Conservation (phyloP, 805 yeast species). For the Pichia nakasei region DNA sequence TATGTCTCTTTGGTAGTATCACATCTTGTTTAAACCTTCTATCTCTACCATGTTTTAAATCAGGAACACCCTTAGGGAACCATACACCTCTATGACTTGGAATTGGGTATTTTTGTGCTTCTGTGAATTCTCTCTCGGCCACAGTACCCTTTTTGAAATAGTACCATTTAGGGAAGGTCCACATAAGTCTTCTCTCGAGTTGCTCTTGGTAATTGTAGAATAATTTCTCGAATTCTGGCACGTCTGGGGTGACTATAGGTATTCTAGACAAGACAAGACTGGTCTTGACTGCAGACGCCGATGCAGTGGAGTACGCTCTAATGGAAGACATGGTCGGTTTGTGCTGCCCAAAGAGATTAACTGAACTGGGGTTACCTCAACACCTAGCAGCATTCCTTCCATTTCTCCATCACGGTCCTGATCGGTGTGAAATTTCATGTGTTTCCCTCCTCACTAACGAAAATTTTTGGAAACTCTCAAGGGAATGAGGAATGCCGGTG, state of each 20-base stretch:
- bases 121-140: constrained; percentile 70
- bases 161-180: constrained; percentile 94
- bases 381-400: too few relatives aligned
- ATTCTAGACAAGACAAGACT: constrained; percentile 48
- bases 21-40: constrained; percentile 74
- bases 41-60: constrained; percentile 81
- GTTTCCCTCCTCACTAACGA: too few relatives aligned
- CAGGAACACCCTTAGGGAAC: constrained; percentile 80
- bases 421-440: too few relatives aligned
- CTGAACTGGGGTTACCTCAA: too few relatives aligned
- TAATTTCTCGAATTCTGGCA: constrained; percentile 59
- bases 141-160: constrained; percentile 87
- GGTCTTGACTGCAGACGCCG: constrained; percentile 6
- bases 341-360: neutral
- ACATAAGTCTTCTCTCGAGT: constrained; percentile 83
- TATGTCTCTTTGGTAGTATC: constrained; percentile 47
- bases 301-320: constrained; percentile 6
- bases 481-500: too few relatives aligned
- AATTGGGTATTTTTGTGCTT: constrained; percentile 69
- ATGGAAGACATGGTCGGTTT: neutral
- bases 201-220: constrained; percentile 81
- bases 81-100: constrained; percentile 65
- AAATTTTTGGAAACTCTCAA: too few relatives aligned
- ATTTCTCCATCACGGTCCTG: too few relatives aligned
- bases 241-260: constrained; percentile 78